Percentiles rank a stretch among this genome's conserved stretches.
Conservation (phyloP, 495 filamentous ascomycete species). For the Hypoxylon crocopeplum region DNA sequence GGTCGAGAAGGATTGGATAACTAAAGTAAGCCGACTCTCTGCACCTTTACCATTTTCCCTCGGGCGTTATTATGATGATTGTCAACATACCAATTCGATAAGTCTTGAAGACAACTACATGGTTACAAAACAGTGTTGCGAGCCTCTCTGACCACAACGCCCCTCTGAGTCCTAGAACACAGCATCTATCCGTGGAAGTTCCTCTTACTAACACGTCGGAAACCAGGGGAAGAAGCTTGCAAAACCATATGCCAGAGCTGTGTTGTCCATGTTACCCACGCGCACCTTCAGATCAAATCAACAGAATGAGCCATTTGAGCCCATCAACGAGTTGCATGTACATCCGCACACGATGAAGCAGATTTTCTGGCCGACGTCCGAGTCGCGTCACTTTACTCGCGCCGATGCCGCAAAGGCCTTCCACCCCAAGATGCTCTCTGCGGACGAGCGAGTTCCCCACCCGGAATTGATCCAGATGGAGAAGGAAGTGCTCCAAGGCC, state of each 20-base stretch:
- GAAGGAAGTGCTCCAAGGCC: constrained; percentile 50
- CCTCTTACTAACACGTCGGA: constrained; percentile 5
- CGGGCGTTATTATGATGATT: constrained; percentile 54
- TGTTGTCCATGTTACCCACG: constrained; percentile 82
- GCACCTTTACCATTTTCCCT: constrained; percentile 10
- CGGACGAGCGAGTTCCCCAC: constrained; percentile 87
- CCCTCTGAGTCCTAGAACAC: not conserved
- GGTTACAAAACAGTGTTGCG: constrained; percentile 70
- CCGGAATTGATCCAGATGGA: constrained; percentile 78
- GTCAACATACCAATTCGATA: constrained; percentile 76
- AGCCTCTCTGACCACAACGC: constrained; percentile 53
- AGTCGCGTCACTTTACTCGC: constrained; percentile 89
- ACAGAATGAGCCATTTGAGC: constrained; percentile 65
- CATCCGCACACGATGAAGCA: constrained; percentile 81
- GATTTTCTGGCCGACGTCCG: constrained; percentile 87
- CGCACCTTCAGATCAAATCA: constrained; percentile 26
- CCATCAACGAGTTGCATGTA: constrained; percentile 88
- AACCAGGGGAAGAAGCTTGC: constrained; percentile 78
- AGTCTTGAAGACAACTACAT: constrained; percentile 97
- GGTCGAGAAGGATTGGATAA: constrained; percentile 78
- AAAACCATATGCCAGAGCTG: constrained; percentile 73
- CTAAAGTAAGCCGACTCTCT: constrained; percentile 63
- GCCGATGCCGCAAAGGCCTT: constrained; percentile 89
- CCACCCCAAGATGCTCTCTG: constrained; percentile 70
- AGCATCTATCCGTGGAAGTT: not conserved